Base-by-base conservation (phyloP, 2,329 filamentous ascomycete genomes). In the Xylariaceae sp. region DNA sequence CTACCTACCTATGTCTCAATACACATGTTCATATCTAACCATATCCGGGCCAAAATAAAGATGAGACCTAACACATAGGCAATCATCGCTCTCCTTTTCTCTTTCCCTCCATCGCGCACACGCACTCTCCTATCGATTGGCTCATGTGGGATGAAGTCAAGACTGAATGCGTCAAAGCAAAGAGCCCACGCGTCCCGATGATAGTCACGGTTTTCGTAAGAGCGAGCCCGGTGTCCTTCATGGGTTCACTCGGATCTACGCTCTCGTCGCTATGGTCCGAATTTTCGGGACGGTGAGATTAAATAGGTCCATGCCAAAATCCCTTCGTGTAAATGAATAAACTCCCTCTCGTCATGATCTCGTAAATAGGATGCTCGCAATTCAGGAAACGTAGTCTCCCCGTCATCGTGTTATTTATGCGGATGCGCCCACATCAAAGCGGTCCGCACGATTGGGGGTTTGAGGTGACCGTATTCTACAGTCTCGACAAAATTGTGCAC, bases 401-500 rank as follows among this genome's bases (percentile, higher is more conserved):
- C n/a, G 35, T 26, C 19, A 52, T 49, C 29, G n/a, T 39, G 12
- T 47, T 19, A 19, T 37, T 44, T 35, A 34, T 43, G 30, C 42
- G 32, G 31, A 35, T 35, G 27, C 37, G 47, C 49, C 19, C 19
- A 19, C 19, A 19, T 19, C 42, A 43, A 19, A 39, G 31, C 12
- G 40, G 35, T 37, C 44, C 6, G 31, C 7, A 35, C 39, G 31
- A 47, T 12, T 40, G 32, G n/a, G 26, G n/a, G 39, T 40, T 43
- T 12, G 47, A 51, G n/a, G 43, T 45, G 51, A 35, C 50, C 40
- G 39, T 54, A 51, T 44, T 46, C 47, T 48, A 56, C 48, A 48
- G 47, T 44, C 53, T 51, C 47, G 41, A 41, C 41, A 50, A 34
- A 5, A 5, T 8, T 34, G 32, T 34, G 32, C 50, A 53, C 39